These are phyloP conservation scores for Trebouxia sp. DNA, from an alignment of 139 green algal species.

Conservation along the genomic window DNA sequence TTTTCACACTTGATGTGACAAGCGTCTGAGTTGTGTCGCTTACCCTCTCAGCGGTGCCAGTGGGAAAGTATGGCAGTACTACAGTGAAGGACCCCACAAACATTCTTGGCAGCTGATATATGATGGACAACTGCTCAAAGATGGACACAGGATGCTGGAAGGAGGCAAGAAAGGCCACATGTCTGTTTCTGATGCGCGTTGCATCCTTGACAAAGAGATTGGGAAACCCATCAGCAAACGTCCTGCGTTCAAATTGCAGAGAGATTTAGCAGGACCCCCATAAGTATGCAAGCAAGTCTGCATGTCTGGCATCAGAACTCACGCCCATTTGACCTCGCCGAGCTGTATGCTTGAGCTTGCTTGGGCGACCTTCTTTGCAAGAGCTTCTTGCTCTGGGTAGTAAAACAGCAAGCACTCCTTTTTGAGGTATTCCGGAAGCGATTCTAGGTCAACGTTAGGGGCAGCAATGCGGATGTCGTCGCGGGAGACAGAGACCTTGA, in stretches of 20 bases:
- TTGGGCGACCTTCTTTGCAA: slow-evolving; percentile 79
- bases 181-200: slow-evolving; percentile 85
- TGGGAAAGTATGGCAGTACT: slow-evolving; percentile 98
- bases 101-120: slow-evolving; percentile 94
- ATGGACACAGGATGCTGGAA: slow-evolving; percentile 90
- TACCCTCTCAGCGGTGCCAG: slow-evolving; percentile 83
- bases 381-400: slow-evolving; percentile 72
- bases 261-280: background rate
- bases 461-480: slow-evolving; percentile 50
- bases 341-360: slow-evolving; percentile 71
- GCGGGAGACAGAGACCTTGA: background rate
- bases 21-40: too few relatives aligned
- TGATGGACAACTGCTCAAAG: slow-evolving; percentile 97
- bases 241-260: slow-evolving; percentile 42
- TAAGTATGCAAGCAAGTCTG: background rate
- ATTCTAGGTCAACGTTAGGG: slow-evolving; percentile 53
- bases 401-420: slow-evolving; percentile 94
- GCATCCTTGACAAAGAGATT: slow-evolving; percentile 98
- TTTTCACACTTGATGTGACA: too few relatives aligned
- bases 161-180: slow-evolving; percentile 96
- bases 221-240: slow-evolving; percentile 97
- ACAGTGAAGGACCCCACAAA: slow-evolving; percentile 97
- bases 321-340: slow-evolving; percentile 86
- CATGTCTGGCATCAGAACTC: slow-evolving; percentile 15
- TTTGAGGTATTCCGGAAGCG: slow-evolving; percentile 49